Evolutionary conservation across 257 asterid genomes (phyloP).

Genomic region (Solanum chilense): DNA sequence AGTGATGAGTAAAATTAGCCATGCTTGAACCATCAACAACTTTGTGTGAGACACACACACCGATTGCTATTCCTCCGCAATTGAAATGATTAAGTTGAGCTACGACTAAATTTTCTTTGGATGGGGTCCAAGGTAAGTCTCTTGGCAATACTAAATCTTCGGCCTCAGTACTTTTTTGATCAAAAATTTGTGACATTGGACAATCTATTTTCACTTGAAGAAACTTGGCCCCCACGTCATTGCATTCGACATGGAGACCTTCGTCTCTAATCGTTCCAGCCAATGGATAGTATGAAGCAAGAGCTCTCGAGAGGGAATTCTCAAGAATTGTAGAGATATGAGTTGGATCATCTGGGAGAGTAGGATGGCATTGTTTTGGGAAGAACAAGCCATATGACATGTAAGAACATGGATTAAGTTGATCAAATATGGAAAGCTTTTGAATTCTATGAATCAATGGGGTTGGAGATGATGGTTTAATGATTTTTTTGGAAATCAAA

Average conservation of each 20-base stretch:
- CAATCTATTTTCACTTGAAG: neutral
- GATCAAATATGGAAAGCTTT: neutral
- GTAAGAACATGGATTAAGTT: neutral
- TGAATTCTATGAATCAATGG: neutral
- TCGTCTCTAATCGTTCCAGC: neutral
- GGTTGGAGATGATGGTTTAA: slow-evolving; percentile 8
- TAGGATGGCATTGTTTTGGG: neutral
- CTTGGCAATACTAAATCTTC: neutral
- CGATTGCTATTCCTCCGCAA: neutral
- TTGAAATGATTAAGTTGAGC: neutral
- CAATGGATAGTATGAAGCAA: neutral
- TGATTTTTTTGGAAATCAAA: neutral
- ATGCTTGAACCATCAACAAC: neutral
- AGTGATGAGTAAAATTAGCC: neutral
- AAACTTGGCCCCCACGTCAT: neutral
- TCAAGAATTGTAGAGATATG: neutral
- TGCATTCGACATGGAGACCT: neutral
- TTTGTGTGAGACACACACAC: neutral
- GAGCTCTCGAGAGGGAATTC: neutral
- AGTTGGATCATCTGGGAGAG: neutral
- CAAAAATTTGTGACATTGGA: neutral
- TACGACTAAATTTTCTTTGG: neutral
- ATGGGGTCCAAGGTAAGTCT: neutral
- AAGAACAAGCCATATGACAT: neutral
- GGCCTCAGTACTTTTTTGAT: neutral